These are phyloP conservation scores for Jackrogersella minutella DNA, from an alignment of 495 filamentous ascomycete species.

Conservation along the genomic window DNA sequence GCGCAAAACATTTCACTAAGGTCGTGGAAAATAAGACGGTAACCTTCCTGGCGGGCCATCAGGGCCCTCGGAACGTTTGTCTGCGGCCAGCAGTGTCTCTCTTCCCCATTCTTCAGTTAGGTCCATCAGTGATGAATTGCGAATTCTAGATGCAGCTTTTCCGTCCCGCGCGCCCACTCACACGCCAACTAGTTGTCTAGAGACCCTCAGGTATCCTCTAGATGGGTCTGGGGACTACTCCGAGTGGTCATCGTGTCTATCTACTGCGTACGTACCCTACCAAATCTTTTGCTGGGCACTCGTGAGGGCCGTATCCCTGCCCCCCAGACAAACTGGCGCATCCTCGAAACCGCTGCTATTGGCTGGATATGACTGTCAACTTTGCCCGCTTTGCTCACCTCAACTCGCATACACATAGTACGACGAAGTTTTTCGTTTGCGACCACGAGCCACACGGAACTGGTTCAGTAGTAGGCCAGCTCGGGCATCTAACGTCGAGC, in stretches of 20 bases:
- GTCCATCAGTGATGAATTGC: slow-evolving; percentile 23
- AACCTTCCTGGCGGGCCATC: slow-evolving; percentile 24
- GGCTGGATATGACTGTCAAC: slow-evolving; percentile 41
- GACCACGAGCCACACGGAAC: slow-evolving; percentile 37
- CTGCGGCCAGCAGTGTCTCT: neutral
- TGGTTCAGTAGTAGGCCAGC: slow-evolving; percentile 12
- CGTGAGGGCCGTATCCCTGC: slow-evolving; percentile 41
- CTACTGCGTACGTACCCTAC: slow-evolving; percentile 45
- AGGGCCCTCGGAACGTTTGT: slow-evolving; percentile 23
- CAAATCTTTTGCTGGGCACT: slow-evolving; percentile 37
- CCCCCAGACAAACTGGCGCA: slow-evolving; percentile 45
- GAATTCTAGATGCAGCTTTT: slow-evolving; percentile 36
- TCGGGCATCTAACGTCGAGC: slow-evolving; percentile 28
- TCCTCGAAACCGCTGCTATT: slow-evolving; percentile 32
- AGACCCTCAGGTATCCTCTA: slow-evolving; percentile 41
- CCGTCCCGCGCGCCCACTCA: slow-evolving; percentile 32
- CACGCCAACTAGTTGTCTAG: slow-evolving; percentile 26
- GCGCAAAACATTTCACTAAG: neutral
- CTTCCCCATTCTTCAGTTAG: slow-evolving; percentile 14
- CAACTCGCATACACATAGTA: slow-evolving; percentile 47
- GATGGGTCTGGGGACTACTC: slow-evolving; percentile 37
- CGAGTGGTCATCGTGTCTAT: slow-evolving; percentile 37
- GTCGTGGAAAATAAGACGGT: slow-evolving; percentile 6
- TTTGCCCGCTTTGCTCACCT: slow-evolving; percentile 46
- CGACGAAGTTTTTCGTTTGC: slow-evolving; percentile 43